Base-by-base conservation (phyloP, 1,139 yeast species). In the Nakaseomyces nivariensis region DNA sequence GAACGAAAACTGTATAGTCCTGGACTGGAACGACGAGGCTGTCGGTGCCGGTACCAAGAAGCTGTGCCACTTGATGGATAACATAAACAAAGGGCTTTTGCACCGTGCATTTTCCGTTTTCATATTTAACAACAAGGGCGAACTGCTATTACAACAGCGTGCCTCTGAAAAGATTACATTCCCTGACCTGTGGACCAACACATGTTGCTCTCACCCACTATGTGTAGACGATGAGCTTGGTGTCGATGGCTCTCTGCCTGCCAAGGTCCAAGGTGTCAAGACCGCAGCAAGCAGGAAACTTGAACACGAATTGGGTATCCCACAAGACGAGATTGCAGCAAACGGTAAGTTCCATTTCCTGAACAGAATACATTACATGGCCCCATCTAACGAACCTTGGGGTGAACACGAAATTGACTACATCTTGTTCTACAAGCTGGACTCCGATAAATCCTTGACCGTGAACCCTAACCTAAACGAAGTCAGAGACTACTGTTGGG, bases 391-490 rank as follows among this genome's bases (percentile, higher is more conserved):
- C 57, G 89, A 87, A 29, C 77, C 80, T 52, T 92, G 98, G 98
- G 98, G 97, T 47, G 98, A 92, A 67, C 98, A 92, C 65, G 98
- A 92, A 69, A 85, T 92, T 57, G 99, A 92, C 69, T 92, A 92
- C 69, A 94, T 92, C 58, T 75, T 94, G 62, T 82, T 92, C 55
- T 81, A 85, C 61, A 78, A 76, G 63, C 72, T 89, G 32, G 73
- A 77, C 55, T 81, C 89, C 44, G 68, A 68, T 43, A 69, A 79
- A 40, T 65, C 70, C 37, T 59, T 76, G 47, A 62, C 64, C 6
- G 64, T 68, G 25, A 58, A 67, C 11, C 78, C 83, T 40, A 84
- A 81, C 61, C 75, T 76, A 46, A 90, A 89, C 65, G 99, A 92
- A 67, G 96, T 92, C 49, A 82, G 81, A 65, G 96, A 86, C 65